Percentiles rank a stretch among this genome's conserved stretches.
Evolutionary conservation across 2,329 filamentous ascomycete genomes (phyloP).

Genomic region (Cladophialophora carrionii): DNA sequence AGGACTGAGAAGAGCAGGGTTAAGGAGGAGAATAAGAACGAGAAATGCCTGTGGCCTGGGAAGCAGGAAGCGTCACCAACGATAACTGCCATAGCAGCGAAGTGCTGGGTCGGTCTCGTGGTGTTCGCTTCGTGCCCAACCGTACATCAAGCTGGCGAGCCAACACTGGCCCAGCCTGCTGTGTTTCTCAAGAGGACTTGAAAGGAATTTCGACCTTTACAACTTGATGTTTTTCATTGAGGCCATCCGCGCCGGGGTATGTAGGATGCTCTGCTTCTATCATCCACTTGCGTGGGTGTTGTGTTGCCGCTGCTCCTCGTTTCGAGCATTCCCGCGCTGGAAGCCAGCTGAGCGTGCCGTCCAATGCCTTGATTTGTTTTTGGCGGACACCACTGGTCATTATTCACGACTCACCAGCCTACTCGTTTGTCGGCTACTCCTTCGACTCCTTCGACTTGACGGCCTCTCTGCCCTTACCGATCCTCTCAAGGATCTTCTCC

Average conservation of each 20-base stretch:
- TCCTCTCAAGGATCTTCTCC: constrained; percentile 54
- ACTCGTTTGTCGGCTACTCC: constrained; percentile 18
- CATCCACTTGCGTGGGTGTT: constrained; percentile 12
- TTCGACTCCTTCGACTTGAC: constrained; percentile 37
- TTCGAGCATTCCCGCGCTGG: not conserved
- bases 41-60: not conserved
- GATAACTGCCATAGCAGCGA: not conserved
- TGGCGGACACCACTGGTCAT: not conserved
- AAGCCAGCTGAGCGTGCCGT: constrained; percentile 1
- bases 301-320: constrained; percentile 8
- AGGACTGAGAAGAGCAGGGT: not conserved
- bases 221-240: constrained; percentile 24
- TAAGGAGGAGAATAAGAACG: not conserved
- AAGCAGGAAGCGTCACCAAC: not conserved
- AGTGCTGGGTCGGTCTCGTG: not conserved
- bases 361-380: not conserved
- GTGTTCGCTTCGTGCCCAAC: not conserved
- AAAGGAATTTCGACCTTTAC: constrained; percentile 16
- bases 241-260: constrained; percentile 30
- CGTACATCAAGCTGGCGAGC: constrained; percentile 6
- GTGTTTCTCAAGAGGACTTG: constrained; percentile 6
- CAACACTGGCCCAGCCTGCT: not conserved
- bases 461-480: constrained; percentile 53
- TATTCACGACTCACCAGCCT: constrained; percentile 14
- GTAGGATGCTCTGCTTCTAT: constrained; percentile 26